Evolutionary conservation across 2,329 filamentous ascomycete genomes (phyloP), one percentile per base, ranked within the genome.

Genomic region (Fusarium praegraminearum): DNA sequence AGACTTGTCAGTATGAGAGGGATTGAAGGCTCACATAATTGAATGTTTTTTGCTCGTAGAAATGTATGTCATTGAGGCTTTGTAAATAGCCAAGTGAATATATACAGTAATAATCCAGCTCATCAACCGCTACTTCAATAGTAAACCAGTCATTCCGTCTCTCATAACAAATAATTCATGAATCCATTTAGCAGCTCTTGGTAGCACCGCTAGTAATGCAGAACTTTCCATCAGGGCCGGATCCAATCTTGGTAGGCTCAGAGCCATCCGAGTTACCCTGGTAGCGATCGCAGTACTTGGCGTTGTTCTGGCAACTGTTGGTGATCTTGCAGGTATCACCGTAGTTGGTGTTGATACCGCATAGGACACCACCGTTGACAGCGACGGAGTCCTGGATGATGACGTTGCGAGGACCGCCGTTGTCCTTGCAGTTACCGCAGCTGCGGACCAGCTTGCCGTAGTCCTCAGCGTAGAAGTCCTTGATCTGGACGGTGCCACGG

Each of bases 391-490:
- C 57, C 47, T 67, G 51, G 33, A 74, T 67, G 36, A 74, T 28
- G 3, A 74, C 12, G 35, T 74, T 73, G 43, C 67, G 72, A 13
- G 70, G 70, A 0, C 70, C 65, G 4, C 57, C 60, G 28, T 74
- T 74, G 38, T 50, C 51, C 33, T 62, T 50, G 58, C 72, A 74
- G 57, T 73, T 85, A 32, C 84, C 84, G 72, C 84, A 87, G 62
- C 78, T 81, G 56, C 84, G 82, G 60, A 82, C 83, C 16, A 86
- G 75, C 70, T 86, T 86, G 51, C 84, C 84, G 44, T 74, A 74
- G 57, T 74, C 68, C 24, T 72, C 52, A 6, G 69, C 72, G 46
- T 73, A 72, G 41, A 74, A 86, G 67, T 81, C 75, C 65, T 78
- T 79, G 65, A 81, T 74, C 18, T 71, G 67, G 20, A 81, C 70